Conservation (phyloP, 345 rosid species). For the Gossypium rotundifolium region DNA sequence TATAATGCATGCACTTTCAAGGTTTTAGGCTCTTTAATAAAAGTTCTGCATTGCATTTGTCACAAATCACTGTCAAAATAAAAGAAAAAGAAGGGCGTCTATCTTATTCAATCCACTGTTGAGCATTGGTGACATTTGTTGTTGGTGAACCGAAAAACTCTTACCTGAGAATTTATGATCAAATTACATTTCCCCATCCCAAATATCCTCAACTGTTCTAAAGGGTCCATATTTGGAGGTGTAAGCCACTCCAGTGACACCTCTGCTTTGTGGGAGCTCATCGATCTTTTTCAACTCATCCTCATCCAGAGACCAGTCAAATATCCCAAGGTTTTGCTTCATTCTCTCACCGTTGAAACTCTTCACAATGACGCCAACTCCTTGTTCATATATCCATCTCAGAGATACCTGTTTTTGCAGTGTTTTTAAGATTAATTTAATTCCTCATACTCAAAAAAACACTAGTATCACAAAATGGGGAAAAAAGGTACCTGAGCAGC, state of each 20-base stretch:
- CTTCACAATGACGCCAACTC: conserved; percentile 25
- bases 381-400: conserved; percentile 59
- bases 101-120: neutral
- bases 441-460: neutral
- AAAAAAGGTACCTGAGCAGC: conserved; percentile 55
- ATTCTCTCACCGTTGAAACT: conserved; percentile 31
- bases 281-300: conserved; percentile 27
- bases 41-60: too few species aligned
- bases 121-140: neutral
- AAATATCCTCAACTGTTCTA: conserved; percentile 32
- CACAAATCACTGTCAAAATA: neutral
- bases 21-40: too few species aligned
- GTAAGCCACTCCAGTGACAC: conserved; percentile 23
- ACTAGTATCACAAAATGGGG: neutral
- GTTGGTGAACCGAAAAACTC: too few species aligned
- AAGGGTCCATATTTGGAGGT: conserved; percentile 32
- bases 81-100: neutral
- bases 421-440: neutral
- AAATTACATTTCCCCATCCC: conserved; percentile 41
- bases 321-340: conserved; percentile 51
- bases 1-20: too few species aligned
- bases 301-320: conserved; percentile 45
- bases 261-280: conserved; percentile 45
- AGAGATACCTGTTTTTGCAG: conserved; percentile 36
- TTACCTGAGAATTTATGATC: neutral